Evolutionary conservation across 73 alveolate species (phyloP).

Genomic region (Durusdinium trenchii): DNA sequence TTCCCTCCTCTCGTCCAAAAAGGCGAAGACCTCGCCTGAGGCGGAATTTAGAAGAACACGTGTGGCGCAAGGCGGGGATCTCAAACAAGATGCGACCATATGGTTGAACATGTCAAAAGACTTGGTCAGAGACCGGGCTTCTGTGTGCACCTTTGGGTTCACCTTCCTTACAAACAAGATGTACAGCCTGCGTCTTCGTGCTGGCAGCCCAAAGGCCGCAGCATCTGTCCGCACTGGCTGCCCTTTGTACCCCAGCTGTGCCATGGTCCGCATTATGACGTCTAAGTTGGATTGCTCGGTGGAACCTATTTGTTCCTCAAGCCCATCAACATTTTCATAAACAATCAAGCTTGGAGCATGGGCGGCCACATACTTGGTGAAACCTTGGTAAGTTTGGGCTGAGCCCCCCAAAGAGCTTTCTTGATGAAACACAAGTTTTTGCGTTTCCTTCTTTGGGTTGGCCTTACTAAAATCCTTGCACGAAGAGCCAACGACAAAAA

Average conservation of each 20-base stretch:
- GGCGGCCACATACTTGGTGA: not conserved
- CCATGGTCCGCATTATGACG: not conserved
- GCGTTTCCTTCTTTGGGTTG: not conserved
- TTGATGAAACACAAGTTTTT: not conserved
- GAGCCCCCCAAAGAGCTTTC: not conserved
- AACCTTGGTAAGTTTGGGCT: slow-evolving; percentile 35
- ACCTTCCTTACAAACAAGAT: not conserved
- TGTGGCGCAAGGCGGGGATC: slow-evolving; percentile 41
- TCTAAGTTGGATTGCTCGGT: slow-evolving; percentile 1
- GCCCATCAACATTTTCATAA: slow-evolving; percentile 23
- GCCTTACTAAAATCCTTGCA: slow-evolving; percentile 22
- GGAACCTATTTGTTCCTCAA: not conserved
- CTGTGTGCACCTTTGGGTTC: not conserved
- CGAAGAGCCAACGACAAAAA: not conserved
- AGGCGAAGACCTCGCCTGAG: not conserved
- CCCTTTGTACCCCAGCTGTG: not conserved
- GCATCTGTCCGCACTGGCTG: slow-evolving; percentile 6
- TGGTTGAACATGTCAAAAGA: not conserved
- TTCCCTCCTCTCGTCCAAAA: not conserved
- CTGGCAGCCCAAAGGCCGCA: slow-evolving; percentile 22
- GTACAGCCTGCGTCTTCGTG: slow-evolving; percentile 25
- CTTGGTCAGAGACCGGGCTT: not conserved
- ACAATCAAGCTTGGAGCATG: not conserved
- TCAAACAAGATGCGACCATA: slow-evolving; percentile 42
- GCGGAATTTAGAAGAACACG: not conserved